A percentile compares a stretch with the other conserved stretches of the same genome.
Evolutionary conservation across 1,139 yeast genomes (phyloP).

Genomic region (Suhomyces ambrosiae): DNA sequence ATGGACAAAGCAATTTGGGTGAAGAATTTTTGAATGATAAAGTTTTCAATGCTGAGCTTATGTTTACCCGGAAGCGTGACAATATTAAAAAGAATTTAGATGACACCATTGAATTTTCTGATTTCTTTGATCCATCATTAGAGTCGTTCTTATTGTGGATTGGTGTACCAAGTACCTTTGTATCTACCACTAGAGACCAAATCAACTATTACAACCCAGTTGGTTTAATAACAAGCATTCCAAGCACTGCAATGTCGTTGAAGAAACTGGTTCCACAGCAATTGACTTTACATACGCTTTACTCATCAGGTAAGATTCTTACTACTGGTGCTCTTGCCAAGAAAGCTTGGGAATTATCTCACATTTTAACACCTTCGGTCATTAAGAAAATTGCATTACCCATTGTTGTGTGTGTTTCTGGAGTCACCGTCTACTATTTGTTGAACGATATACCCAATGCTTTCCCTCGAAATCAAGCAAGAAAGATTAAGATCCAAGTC

Average conservation of each 20-base stretch:
- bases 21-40: slow-evolving; percentile 64
- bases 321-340: slow-evolving; percentile 46
- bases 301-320: slow-evolving; percentile 47
- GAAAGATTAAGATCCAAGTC: slow-evolving; percentile 65
- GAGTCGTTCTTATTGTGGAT: slow-evolving; percentile 55
- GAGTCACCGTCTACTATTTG: slow-evolving; percentile 65
- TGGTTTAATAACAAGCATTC: slow-evolving; percentile 34
- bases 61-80: slow-evolving; percentile 82
- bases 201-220: slow-evolving; percentile 40
- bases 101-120: slow-evolving; percentile 61
- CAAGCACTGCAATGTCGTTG: slow-evolving; percentile 34
- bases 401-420: slow-evolving; percentile 51
- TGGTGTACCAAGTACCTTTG: slow-evolving; percentile 41
- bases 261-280: slow-evolving; percentile 42
- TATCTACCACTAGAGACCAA: slow-evolving; percentile 31
- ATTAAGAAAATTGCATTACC: slow-evolving; percentile 47
- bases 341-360: slow-evolving; percentile 33
- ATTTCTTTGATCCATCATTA: slow-evolving; percentile 75
- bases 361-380: slow-evolving; percentile 31
- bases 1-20: slow-evolving; percentile 62
- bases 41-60: slow-evolving; percentile 72
- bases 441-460: slow-evolving; percentile 86
- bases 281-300: slow-evolving; percentile 45
- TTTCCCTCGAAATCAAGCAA: slow-evolving; percentile 78
- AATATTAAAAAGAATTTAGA: slow-evolving; percentile 58